Conservation (phyloP, 1,139 yeast species). For the Saccharomyces uvarum region DNA sequence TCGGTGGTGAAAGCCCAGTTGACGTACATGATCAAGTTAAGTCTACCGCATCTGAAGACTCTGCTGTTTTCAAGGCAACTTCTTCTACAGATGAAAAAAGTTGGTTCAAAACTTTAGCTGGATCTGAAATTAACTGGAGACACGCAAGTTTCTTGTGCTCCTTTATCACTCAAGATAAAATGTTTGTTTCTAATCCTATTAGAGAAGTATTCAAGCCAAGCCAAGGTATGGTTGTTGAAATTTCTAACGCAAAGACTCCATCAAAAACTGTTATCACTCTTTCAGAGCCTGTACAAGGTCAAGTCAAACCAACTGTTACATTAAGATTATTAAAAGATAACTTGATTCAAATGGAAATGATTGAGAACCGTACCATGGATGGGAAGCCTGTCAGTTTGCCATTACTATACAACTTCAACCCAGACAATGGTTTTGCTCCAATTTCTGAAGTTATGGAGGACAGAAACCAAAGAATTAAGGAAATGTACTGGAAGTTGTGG, state of each 20-base stretch:
- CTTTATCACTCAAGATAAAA: conserved; percentile 76
- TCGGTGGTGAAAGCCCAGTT: conserved; percentile 59
- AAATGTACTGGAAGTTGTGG: conserved; percentile 97
- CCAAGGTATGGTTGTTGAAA: conserved; percentile 47
- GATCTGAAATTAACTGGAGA: conserved; percentile 76
- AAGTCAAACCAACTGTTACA: conserved; percentile 59
- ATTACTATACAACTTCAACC: conserved; percentile 70
- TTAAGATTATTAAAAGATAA: conserved; percentile 43
- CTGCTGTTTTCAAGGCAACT: conserved; percentile 43
- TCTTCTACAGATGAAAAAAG: conserved; percentile 44
- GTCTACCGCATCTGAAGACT: conserved; percentile 29
- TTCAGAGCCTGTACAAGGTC: conserved; percentile 67
- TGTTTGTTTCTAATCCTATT: conserved; percentile 72
- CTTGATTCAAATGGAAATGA: conserved; percentile 58
- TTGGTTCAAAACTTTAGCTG: conserved; percentile 83
- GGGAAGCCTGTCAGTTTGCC: conserved; percentile 65
- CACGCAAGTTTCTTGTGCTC: conserved; percentile 77
- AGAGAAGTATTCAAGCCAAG: conserved; percentile 75
- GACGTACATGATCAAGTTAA: conserved; percentile 35
- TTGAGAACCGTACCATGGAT: conserved; percentile 85
- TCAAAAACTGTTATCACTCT: conserved; percentile 56
- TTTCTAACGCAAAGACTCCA: conserved; percentile 44
- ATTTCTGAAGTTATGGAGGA: conserved; percentile 82
- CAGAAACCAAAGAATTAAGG: conserved; percentile 87
- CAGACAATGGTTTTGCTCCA: conserved; percentile 90